These are phyloP conservation scores for Suillus discolor DNA, from an alignment of 768 basidiomycete genomes.

Conservation along the genomic window DNA sequence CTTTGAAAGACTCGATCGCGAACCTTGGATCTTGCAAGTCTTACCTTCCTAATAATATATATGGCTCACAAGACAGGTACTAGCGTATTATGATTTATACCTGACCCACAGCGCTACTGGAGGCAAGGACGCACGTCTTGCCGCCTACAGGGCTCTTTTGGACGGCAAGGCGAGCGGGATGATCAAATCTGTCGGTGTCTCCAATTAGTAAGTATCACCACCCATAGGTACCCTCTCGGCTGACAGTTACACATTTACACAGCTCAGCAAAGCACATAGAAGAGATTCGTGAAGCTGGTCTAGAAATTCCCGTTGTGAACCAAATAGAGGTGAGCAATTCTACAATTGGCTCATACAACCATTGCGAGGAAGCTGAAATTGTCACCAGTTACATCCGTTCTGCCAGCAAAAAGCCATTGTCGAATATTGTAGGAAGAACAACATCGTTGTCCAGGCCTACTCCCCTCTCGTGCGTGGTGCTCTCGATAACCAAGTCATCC, in stretches of 20 bases:
- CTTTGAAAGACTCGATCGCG: slow-evolving; percentile 56
- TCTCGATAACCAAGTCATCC: slow-evolving; percentile 52
- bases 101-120: slow-evolving; percentile 68
- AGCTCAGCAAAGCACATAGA: slow-evolving; percentile 69
- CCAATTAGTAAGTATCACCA: slow-evolving; percentile 60
- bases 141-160: slow-evolving; percentile 66
- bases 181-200: slow-evolving; percentile 67
- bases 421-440: slow-evolving; percentile 37
- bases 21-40: slow-evolving; percentile 52
- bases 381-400: slow-evolving; percentile 30
- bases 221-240: not conserved
- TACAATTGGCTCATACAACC: not conserved
- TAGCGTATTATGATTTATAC: slow-evolving; percentile 65
- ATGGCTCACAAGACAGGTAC: slow-evolving; percentile 14
- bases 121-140: slow-evolving; percentile 58
- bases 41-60: slow-evolving; percentile 1
- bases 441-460: slow-evolving; percentile 44
- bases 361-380: not conserved
- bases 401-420: slow-evolving; percentile 41
- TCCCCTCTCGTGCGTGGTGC: slow-evolving; percentile 36
- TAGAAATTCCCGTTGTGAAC: slow-evolving; percentile 66
- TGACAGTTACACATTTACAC: not conserved
- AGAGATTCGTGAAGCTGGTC: slow-evolving; percentile 62
- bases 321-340: slow-evolving; percentile 63
- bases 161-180: slow-evolving; percentile 59